Conservation (phyloP, 2,329 filamentous ascomycete species). For the Lachnellula willkommii region DNA sequence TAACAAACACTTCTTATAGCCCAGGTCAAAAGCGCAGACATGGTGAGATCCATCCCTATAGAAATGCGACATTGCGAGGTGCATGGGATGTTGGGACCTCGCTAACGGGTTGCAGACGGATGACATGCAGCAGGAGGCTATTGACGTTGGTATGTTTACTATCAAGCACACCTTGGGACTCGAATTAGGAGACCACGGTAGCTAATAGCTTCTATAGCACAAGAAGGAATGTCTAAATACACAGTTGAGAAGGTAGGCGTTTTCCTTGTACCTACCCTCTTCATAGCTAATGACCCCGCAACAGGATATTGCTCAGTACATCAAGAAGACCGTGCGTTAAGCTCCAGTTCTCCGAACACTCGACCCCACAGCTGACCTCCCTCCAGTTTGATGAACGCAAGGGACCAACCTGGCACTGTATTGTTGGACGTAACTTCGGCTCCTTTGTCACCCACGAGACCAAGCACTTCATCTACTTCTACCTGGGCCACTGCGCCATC, state of each 20-base stretch:
- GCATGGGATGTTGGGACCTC: neutral
- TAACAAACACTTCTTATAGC: constrained; percentile 47
- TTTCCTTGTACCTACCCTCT: neutral
- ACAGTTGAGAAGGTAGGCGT: constrained; percentile 62
- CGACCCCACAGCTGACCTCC: constrained; percentile 4
- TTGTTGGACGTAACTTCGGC: constrained; percentile 96
- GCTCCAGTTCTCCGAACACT: neutral
- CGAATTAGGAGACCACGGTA: neutral
- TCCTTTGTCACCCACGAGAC: constrained; percentile 99
- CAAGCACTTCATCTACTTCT: constrained; percentile 99
- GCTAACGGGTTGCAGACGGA: constrained; percentile 62
- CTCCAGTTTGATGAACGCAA: constrained; percentile 89
- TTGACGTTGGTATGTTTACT: constrained; percentile 78
- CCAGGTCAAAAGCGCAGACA: constrained; percentile 96
- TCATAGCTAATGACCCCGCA: constrained; percentile 12
- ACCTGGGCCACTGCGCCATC: constrained; percentile 96
- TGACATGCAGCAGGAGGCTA: constrained; percentile 92
- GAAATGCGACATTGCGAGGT: neutral
- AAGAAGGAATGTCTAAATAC: constrained; percentile 66
- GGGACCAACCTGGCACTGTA: constrained; percentile 98
- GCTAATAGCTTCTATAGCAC: constrained; percentile 45
- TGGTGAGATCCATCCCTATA: constrained; percentile 56
- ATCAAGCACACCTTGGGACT: neutral
- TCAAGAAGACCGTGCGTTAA: constrained; percentile 76
- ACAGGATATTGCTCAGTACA: constrained; percentile 90